A percentile compares a stretch with the other conserved stretches of the same genome.
Evolutionary conservation across 805 yeast species (phyloP).

Genomic region (Yarrowia sp.): DNA sequence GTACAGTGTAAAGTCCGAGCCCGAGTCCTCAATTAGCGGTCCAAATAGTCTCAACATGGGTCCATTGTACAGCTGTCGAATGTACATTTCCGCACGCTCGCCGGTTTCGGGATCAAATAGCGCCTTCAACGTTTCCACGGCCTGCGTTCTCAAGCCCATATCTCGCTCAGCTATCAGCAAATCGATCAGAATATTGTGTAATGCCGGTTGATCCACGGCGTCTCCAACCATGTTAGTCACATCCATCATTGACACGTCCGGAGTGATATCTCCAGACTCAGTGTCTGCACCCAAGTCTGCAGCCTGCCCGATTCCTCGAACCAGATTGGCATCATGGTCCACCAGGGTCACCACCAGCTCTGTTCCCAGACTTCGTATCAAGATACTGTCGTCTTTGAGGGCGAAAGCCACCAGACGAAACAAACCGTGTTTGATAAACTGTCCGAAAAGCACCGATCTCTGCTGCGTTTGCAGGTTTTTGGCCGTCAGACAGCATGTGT

Average conservation of each 20-base stretch:
- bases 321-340: constrained; percentile 73
- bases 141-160: constrained; percentile 74
- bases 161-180: constrained; percentile 60
- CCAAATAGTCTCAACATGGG: not conserved
- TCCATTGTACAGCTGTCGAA: not conserved
- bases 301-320: constrained; percentile 34
- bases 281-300: not conserved
- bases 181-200: constrained; percentile 44
- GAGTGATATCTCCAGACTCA: not conserved
- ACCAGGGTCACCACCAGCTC: constrained; percentile 76
- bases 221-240: not conserved
- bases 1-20: not conserved
- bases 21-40: not conserved
- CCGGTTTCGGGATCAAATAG: constrained; percentile 54
- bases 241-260: constrained; percentile 15
- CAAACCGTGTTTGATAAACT: constrained; percentile 64
- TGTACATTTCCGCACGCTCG: not conserved
- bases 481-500: constrained; percentile 75
- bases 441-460: constrained; percentile 59
- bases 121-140: constrained; percentile 75
- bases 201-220: constrained; percentile 18
- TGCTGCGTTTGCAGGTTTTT: constrained; percentile 61
- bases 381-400: constrained; percentile 48
- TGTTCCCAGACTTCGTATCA: constrained; percentile 65
- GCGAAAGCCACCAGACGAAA: constrained; percentile 71